Percentiles rank a stretch among this genome's conserved stretches.
phyloP scores from a whole-genome alignment of 169 alveolate genomes.

The Eimeria acervulina region DNA sequence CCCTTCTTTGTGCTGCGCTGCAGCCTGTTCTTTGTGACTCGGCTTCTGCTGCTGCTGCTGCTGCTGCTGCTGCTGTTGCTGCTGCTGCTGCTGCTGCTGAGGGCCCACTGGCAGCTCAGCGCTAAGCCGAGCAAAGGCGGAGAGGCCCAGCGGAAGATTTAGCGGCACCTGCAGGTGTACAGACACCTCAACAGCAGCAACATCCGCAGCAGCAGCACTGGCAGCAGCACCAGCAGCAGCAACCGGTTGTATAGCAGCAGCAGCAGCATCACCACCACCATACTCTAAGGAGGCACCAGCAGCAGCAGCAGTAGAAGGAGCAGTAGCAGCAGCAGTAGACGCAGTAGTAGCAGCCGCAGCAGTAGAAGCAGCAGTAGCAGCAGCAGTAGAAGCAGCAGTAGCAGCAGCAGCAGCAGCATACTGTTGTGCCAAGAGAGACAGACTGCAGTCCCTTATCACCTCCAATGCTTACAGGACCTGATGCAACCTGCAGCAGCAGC shows the following conservation, averaged over 20 bases:
- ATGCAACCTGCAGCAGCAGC: conserved; percentile 24
- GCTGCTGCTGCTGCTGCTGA: conserved; percentile 7
- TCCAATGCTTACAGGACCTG: not conserved
- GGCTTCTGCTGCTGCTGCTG: not conserved
- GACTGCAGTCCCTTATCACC: not conserved
- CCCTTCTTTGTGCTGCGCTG: not conserved
- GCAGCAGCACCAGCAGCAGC: not conserved
- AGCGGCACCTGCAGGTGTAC: conserved; percentile 29
- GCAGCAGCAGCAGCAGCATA: conserved; percentile 13
- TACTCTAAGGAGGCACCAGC: too few species aligned
- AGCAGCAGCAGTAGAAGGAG: not conserved
- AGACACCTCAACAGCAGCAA: not conserved
- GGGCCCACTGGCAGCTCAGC: conserved; percentile 11
- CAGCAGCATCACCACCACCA: too few species aligned
- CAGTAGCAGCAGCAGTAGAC: conserved; percentile 1
- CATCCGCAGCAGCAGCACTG: conserved; percentile 2
- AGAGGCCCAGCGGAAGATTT: not conserved
- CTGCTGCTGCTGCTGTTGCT: conserved; percentile 3
- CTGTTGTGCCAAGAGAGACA: conserved; percentile 12
- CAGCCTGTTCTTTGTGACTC: not conserved
- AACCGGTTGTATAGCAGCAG: too few species aligned
- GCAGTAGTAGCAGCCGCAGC: not conserved
- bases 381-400: not conserved
- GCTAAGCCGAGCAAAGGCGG: not conserved
- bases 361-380: not conserved